A percentile compares a stretch with the other conserved stretches of the same genome.
phyloP scores from a whole-genome alignment of 495 filamentous ascomycete genomes.

The Evansstolkia leycettana region DNA sequence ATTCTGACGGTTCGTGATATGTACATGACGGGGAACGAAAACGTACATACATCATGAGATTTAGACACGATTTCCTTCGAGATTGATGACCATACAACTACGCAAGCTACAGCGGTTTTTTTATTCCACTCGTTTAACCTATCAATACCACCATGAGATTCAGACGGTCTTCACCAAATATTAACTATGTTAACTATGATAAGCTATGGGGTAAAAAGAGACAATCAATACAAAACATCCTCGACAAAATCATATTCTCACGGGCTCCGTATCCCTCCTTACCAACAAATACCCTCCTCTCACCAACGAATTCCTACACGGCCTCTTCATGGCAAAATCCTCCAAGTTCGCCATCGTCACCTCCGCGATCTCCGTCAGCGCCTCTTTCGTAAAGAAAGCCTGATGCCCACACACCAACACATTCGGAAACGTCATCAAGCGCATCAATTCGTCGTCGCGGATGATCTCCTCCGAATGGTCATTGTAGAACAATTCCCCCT shows the following conservation, averaged over 20 bases:
- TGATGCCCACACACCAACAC: constrained; percentile 58
- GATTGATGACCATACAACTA: too few species aligned
- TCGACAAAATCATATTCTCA: not conserved
- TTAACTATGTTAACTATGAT: too few species aligned
- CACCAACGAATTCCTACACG: not conserved
- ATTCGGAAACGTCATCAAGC: constrained; percentile 60
- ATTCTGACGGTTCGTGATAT: too few species aligned
- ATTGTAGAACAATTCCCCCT: constrained; percentile 50
- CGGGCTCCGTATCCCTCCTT: not conserved
- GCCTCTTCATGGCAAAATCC: not conserved
- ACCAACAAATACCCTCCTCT: not conserved
- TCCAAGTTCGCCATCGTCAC: constrained; percentile 43
- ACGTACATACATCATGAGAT: too few species aligned
- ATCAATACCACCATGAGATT: too few species aligned
- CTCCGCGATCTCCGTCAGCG: constrained; percentile 50
- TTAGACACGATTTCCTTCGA: too few species aligned
- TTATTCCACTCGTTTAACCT: too few species aligned
- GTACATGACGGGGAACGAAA: too few species aligned
- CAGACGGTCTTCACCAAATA: too few species aligned
- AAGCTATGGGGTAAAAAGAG: too few species aligned
- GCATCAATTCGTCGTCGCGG: constrained; percentile 53
- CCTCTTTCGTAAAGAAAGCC: constrained; percentile 59
- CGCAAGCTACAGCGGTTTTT: too few species aligned
- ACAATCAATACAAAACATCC: too few species aligned
- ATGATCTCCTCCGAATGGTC: constrained; percentile 57